phyloP scores from a whole-genome alignment of 164 flowering plant species.

The Piper longum region DNA sequence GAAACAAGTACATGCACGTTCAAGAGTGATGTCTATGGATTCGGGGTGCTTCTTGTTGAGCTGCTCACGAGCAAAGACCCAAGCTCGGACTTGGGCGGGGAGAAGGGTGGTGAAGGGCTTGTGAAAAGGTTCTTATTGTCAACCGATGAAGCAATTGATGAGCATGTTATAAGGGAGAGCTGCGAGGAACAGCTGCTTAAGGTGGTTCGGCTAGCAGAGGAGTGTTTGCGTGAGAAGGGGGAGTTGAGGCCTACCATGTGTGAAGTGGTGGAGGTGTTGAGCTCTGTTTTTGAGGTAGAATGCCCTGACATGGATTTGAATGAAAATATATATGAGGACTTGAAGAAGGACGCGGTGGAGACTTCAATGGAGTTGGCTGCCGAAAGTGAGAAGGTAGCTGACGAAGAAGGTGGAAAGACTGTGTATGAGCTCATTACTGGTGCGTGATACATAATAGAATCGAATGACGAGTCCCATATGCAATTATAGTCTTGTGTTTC shows the following conservation, averaged over 20 bases:
- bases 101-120: not conserved
- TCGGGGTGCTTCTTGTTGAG: slow-evolving; percentile 16
- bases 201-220: slow-evolving; percentile 3
- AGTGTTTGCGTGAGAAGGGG: slow-evolving; percentile 7
- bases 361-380: not conserved
- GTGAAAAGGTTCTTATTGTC: not conserved
- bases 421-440: not conserved
- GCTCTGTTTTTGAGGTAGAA: not conserved
- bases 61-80: slow-evolving; percentile 17
- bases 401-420: not conserved
- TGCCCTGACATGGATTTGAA: not conserved
- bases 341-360: not conserved
- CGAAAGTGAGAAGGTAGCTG: not conserved
- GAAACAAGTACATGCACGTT: slow-evolving; percentile 17
- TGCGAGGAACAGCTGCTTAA: slow-evolving; percentile 11
- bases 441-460: too few relatives aligned
- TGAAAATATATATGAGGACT: not conserved
- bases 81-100: not conserved
- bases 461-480: too few relatives aligned
- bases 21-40: slow-evolving; percentile 25
- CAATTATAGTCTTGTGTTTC: too few relatives aligned
- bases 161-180: slow-evolving; percentile 8
- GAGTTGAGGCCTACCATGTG: slow-evolving; percentile 11
- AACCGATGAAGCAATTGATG: slow-evolving; percentile 6
- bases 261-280: slow-evolving; percentile 3